Evolutionary conservation across 345 rosid genomes (phyloP), one percentile per base, ranked within the genome.

Genomic region (Syzygium aqueum): DNA sequence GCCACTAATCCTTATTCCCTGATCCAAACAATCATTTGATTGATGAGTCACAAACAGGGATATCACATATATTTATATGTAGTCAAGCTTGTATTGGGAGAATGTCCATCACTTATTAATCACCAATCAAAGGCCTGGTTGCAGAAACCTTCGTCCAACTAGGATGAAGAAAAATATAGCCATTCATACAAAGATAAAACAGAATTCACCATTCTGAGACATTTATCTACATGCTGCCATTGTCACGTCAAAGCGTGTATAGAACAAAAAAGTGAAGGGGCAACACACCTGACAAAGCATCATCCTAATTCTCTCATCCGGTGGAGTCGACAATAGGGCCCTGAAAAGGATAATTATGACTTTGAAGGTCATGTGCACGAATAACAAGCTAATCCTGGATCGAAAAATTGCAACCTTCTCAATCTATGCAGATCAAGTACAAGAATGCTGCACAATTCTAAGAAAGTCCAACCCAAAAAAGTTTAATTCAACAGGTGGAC

Each of bases 211-310:
- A 9, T 57, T 33, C 77, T 59, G 53, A 84, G 61, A 27, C 51
- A 27, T 21, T 27, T 30, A 37, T 40, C 49, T 28, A 85, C 57
- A 10, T 84, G 63, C 65, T 84, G 57, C 86, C 78, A 63, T 63
- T 21, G 46, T 53, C 56, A 49, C 33, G 28, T 19, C 46, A 30
- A 84, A 84, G 86, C 17, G 12, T 28, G 28, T 84, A 84, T 53
- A 51, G 46, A 53, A 40, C 2, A 6, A 52, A 84, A 84, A 37
- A 28, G 51, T 19, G 80, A 28, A 89, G 84, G 84, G 46, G 89
- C 53, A 86, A 93, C 95, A 90, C 57, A 97, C 98, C 99, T 96
- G 93, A 61, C 89, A 88, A 53, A 97, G 94, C 89, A 97, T 65
- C 90, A 90, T 95, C 94, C 93, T 89, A 77, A 96, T 21, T 28